Evolutionary conservation across 208 protist genomes (phyloP).

Genomic region (Novymonas esmeraldas): DNA sequence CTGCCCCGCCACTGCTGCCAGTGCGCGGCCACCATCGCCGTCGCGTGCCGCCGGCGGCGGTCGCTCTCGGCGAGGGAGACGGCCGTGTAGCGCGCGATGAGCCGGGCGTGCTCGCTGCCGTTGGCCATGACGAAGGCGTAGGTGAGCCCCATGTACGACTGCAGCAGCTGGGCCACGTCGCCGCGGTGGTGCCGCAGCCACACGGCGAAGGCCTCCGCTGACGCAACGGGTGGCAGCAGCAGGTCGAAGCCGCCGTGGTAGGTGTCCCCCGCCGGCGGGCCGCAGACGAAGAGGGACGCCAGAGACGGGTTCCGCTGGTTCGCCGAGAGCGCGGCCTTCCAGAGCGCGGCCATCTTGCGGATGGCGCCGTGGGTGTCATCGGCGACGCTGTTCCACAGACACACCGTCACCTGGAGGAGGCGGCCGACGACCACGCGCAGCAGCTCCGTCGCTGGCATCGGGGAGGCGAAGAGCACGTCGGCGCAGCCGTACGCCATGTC

Average conservation of each 20-base stretch:
- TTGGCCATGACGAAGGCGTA: constrained; percentile 34
- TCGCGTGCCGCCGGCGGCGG: constrained; percentile 24
- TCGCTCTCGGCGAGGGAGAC: constrained; percentile 19
- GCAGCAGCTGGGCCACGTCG: constrained; percentile 26
- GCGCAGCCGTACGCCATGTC: constrained; percentile 47
- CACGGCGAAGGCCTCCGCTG: constrained; percentile 23
- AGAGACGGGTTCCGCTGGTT: constrained; percentile 24
- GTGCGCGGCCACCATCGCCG: constrained; percentile 19
- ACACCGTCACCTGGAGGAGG: constrained; percentile 54
- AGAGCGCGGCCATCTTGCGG: constrained; percentile 42
- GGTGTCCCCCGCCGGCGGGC: constrained; percentile 7
- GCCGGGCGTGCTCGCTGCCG: constrained; percentile 24
- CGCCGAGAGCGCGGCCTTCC: constrained; percentile 34
- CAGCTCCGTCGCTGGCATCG: constrained; percentile 50
- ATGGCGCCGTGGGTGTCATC: constrained; percentile 15
- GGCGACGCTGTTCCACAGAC: constrained; percentile 17
- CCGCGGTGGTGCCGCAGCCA: constrained; percentile 30
- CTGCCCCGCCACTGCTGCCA: constrained; percentile 30
- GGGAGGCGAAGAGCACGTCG: constrained; percentile 46
- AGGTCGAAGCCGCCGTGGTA: constrained; percentile 35
- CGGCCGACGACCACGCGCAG: constrained; percentile 40
- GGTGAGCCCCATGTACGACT: constrained; percentile 18
- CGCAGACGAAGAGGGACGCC: constrained; percentile 19
- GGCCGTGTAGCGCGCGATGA: constrained; percentile 17
- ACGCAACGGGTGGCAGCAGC: constrained; percentile 19